phyloP scores from a whole-genome alignment of 257 asterid species.

The Linaria vulgaris region DNA sequence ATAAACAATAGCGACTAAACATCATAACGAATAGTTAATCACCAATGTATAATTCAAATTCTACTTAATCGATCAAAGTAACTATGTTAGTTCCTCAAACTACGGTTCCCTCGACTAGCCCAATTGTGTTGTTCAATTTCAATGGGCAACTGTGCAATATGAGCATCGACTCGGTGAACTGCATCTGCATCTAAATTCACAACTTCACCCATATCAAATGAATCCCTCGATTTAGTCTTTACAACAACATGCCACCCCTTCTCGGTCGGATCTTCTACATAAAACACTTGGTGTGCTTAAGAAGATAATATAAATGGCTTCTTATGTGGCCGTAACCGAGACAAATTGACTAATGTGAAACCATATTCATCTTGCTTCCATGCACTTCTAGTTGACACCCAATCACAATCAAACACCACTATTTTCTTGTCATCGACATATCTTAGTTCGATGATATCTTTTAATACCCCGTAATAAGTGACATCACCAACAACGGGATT shows the following conservation, averaged over 20 bases:
- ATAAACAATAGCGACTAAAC: too few relatives aligned
- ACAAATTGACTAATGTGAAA: neutral
- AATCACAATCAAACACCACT: neutral
- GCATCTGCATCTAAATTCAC: neutral
- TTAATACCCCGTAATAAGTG: neutral
- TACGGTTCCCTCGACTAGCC: neutral
- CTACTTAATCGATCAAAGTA: too few relatives aligned
- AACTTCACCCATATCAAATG: constrained; percentile 14
- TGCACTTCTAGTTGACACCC: constrained; percentile 12
- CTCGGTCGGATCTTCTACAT: constrained; percentile 11
- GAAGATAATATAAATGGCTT: constrained; percentile 10
- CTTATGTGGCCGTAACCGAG: neutral
- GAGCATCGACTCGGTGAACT: too few relatives aligned
- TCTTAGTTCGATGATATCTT: neutral
- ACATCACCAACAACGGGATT: neutral
- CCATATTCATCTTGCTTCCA: neutral
- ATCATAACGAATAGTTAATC: too few relatives aligned
- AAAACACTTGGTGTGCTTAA: neutral
- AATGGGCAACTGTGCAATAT: neutral
- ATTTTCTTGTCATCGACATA: neutral
- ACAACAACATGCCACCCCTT: constrained; percentile 20
- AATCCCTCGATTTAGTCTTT: constrained; percentile 16
- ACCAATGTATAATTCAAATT: too few relatives aligned
- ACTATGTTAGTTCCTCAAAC: neutral
- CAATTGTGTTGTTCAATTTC: constrained; percentile 1